Evolutionary conservation across 169 alveolate genomes (phyloP), one percentile per base, ranked within the genome.

Genomic region (Plasmodium knowlesi): DNA sequence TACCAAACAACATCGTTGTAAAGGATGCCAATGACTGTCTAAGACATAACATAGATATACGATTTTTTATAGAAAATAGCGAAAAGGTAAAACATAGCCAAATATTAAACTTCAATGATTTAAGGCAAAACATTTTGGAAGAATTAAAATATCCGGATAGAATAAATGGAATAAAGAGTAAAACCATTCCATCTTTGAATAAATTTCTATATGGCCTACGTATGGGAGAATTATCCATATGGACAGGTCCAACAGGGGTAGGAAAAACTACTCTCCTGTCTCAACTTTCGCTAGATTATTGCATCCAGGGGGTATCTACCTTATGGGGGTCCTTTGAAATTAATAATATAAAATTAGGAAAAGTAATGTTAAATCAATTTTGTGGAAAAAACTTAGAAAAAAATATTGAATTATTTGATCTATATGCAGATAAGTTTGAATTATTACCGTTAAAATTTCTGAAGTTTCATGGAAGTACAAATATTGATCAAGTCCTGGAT

Each of bases 201-300:
- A 92, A 96, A 86, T 96, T 95, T 91, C 85, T 93, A 84, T 97
- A 78, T 84, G 99, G 99, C 22, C 97, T 98, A 73, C 95, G 99
- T 54, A 94, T 96, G 82, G 99, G 99, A 39, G 99, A 98, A 86
- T 84, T 98, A 83, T 96, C 99, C 16, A 96, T 98, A 28, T 96
- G 99, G 96, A 98, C 99, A 10, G 99, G 99, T n/a, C 97, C 98
- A 1, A 98, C 99, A 12, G 99, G 99, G 10, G 96, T 98, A n/a
- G 99, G 99, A 70, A 98, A 98, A 96, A 98, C 99, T 2, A 98
- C 99, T 1, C 96, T 98, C 6, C 95, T 98, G 25, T 97, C 99
- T 16, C 98, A 98, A 85, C 86, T 98, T 0, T 98, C 99, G 0
- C 92, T 98, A 39, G 99, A 98, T 94, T 98, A 98, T 85, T 96